These are phyloP conservation scores for Aspergillus bridgeri DNA, from an alignment of 495 filamentous ascomycete species.

Conservation along the genomic window DNA sequence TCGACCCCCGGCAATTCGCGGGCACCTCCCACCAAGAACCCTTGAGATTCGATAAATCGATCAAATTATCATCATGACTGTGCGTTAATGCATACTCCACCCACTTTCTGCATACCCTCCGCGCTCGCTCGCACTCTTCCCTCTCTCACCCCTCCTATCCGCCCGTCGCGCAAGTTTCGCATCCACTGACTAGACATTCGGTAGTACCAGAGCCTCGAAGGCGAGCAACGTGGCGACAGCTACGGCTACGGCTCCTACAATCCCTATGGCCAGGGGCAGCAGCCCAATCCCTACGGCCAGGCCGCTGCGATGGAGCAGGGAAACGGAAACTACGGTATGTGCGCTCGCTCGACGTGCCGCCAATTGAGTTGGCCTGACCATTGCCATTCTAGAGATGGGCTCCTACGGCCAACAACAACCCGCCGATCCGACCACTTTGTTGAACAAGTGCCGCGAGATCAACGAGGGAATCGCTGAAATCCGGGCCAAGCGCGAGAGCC, in stretches of 20 bases:
- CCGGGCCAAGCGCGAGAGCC: conserved; percentile 34
- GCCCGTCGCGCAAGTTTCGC: not conserved
- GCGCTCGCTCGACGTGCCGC: not conserved
- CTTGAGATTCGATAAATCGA: not conserved
- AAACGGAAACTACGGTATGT: conserved; percentile 42
- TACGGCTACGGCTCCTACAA: conserved; percentile 63
- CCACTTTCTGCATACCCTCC: not conserved
- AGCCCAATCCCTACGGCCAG: conserved; percentile 41
- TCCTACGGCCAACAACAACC: conserved; percentile 44
- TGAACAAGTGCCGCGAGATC: conserved; percentile 80
- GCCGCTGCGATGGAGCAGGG: conserved; percentile 43
- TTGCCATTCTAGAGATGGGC: conserved; percentile 54
- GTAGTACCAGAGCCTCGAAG: conserved; percentile 34
- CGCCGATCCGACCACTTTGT: conserved; percentile 65
- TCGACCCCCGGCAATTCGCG: not conserved
- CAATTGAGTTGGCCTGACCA: not conserved
- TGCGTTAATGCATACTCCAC: not conserved
- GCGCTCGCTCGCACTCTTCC: not conserved
- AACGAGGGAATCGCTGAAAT: conserved; percentile 61
- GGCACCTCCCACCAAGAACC: not conserved
- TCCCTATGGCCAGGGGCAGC: conserved; percentile 49
- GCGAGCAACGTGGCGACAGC: conserved; percentile 38
- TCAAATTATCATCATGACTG: not conserved
- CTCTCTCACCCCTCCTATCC: conserved; percentile 4
- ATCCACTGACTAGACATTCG: conserved; percentile 3